Evolutionary conservation across 179 eudicot species (phyloP), one percentile per base, ranked within the genome.

Genomic region (Silene vulgaris): DNA sequence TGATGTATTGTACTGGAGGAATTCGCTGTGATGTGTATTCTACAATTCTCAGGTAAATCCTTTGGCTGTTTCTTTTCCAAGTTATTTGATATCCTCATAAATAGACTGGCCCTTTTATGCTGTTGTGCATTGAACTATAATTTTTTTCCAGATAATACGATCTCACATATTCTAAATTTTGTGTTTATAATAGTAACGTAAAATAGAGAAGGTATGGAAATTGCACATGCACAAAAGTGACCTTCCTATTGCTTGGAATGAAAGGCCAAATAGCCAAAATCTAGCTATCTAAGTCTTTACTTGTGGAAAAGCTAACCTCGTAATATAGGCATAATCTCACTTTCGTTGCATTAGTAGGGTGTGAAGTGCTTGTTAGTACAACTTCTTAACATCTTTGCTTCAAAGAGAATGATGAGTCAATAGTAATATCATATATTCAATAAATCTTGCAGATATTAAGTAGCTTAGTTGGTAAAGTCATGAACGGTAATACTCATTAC

Each of bases 1-100:
- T 95, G 84, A 95, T 95, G 99, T 95, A 95, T 78, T 95, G 99
- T 73, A 95, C 99, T 13, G 99, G 99, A 74, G 99, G 99, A 35
- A 95, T 95, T 72, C 95, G 99, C 50, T 95, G 99, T 63, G 99
- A 95, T 81, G 96, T 95, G 45, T 95, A 95, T 83, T 95, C 99
- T 73, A 84, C 93, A 23, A 95, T 95, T 59, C 93, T 95, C 59
- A 90, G 97, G 99, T 95, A 77, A 65, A 50, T 74, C 62, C 43
- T 71, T 59, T 74, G 45, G 63, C 17, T 52, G 8, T 71, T 72
- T 77, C 65, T 72, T 30, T 69, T 65, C 32, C 23, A 70, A 37
- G 26, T 67, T 73, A 64, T 37, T 48, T 72, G 80, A 45, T 67
- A 8, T 64, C 29, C 72, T 1, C 64, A 56, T 14, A 29, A 56